These are phyloP conservation scores for Beauveria scarabaeidicola DNA, from an alignment of 2,329 filamentous ascomycete genomes.

Conservation along the genomic window DNA sequence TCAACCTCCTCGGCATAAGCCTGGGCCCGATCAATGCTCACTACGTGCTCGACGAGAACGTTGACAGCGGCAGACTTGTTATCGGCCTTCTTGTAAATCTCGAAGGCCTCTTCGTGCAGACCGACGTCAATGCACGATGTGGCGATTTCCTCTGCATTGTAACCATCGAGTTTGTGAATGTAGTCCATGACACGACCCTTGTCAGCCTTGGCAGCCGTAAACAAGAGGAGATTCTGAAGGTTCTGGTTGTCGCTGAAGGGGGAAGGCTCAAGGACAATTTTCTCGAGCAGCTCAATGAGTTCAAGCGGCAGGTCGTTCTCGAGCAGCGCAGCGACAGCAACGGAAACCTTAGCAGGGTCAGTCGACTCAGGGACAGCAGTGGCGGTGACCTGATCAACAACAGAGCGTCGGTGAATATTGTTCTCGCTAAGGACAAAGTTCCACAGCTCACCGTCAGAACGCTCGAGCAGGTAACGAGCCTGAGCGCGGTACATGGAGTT, in stretches of 20 bases:
- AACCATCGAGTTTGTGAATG: constrained; percentile 82
- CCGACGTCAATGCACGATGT: constrained; percentile 90
- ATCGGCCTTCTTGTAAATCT: constrained; percentile 96
- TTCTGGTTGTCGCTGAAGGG: constrained; percentile 97
- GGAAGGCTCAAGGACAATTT: constrained; percentile 99
- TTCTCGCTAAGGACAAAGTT: constrained; percentile 88
- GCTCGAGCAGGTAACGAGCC: constrained; percentile 86
- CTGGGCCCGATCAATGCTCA: constrained; percentile 95
- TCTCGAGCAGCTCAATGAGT: constrained; percentile 94
- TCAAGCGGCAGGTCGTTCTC: constrained; percentile 84
- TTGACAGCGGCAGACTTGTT: constrained; percentile 81
- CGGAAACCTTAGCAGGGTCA: constrained; percentile 88
- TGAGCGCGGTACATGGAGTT: constrained; percentile 99
- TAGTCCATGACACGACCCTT: constrained; percentile 94
- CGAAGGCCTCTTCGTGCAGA: constrained; percentile 91
- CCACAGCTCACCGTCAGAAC: constrained; percentile 87
- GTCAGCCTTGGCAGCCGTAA: constrained; percentile 94
- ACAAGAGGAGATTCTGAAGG: constrained; percentile 90
- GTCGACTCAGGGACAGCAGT: constrained; percentile 89
- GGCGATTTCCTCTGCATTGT: constrained; percentile 87
- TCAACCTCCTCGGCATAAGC: constrained; percentile 94
- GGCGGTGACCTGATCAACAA: constrained; percentile 92
- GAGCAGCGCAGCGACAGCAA: constrained; percentile 90
- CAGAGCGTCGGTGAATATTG: constrained; percentile 87
- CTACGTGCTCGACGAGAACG: constrained; percentile 90